Evolutionary conservation across 2,329 filamentous ascomycete species (phyloP).

Genomic region (Cladobotryum mycophilum): DNA sequence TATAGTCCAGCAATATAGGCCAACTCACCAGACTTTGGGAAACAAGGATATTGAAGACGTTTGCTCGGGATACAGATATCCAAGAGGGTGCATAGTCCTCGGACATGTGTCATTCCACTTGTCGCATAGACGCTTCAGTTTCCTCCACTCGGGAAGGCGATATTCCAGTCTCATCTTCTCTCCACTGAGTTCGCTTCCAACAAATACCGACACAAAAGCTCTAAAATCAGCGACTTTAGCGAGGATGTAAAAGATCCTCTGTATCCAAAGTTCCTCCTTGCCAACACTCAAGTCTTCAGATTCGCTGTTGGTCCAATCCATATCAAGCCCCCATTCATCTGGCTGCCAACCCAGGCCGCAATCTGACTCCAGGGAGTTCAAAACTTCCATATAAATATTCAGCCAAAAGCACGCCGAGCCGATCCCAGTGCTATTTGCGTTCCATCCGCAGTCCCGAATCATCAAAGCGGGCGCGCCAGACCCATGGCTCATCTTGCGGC

Average conservation of each 20-base stretch:
- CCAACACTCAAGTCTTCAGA: slow-evolving; percentile 45
- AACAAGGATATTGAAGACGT: slow-evolving; percentile 67
- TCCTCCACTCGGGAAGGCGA: slow-evolving; percentile 69
- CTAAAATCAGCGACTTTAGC: slow-evolving; percentile 84
- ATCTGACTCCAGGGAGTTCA: slow-evolving; percentile 80
- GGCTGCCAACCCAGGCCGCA: slow-evolving; percentile 86
- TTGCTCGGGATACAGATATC: slow-evolving; percentile 64
- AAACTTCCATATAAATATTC: slow-evolving; percentile 83
- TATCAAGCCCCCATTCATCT: slow-evolving; percentile 81
- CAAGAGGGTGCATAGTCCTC: slow-evolving; percentile 80
- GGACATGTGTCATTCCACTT: slow-evolving; percentile 75
- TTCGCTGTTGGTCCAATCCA: slow-evolving; percentile 47
- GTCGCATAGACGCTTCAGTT: slow-evolving; percentile 74
- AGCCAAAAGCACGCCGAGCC: slow-evolving; percentile 92
- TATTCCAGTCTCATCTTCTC: slow-evolving; percentile 59
- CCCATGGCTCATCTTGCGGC: slow-evolving; percentile 83
- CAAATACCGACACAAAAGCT: slow-evolving; percentile 57
- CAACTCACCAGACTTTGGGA: slow-evolving; percentile 72
- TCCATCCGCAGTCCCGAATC: slow-evolving; percentile 87
- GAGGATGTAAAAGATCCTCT: slow-evolving; percentile 81
- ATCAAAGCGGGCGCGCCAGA: slow-evolving; percentile 57
- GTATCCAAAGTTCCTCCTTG: slow-evolving; percentile 78
- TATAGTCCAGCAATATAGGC: not conserved
- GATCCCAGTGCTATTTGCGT: slow-evolving; percentile 69
- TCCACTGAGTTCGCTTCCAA: slow-evolving; percentile 53